Evolutionary conservation across 768 basidiomycete genomes (phyloP).

Genomic region (Mycena metata): DNA sequence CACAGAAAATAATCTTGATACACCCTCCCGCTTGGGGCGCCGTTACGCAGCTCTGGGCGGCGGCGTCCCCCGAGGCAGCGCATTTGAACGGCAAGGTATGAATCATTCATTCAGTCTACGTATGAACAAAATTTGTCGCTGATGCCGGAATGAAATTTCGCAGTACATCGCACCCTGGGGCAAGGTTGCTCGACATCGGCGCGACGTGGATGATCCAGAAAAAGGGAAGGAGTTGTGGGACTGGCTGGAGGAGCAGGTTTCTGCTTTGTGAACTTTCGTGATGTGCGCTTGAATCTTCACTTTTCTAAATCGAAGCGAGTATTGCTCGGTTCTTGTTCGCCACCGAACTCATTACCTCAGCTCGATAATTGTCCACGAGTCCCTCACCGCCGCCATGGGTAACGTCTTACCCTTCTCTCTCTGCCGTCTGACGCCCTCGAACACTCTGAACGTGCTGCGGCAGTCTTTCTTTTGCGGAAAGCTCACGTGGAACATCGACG

Average conservation of each 20-base stretch:
- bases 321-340: no score
- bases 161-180: constrained; percentile 50
- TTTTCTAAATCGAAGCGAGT: no score
- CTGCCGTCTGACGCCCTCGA: constrained; percentile 23
- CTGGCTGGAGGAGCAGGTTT: constrained; percentile 50
- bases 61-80: constrained; percentile 52
- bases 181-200: constrained; percentile 39
- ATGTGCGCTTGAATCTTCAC: no score
- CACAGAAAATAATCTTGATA: constrained; percentile 42
- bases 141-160: no score
- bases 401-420: constrained; percentile 25
- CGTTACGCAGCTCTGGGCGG: constrained; percentile 60
- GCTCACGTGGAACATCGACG: constrained; percentile 30
- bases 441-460: constrained; percentile 19
- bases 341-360: no score
- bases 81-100: constrained; percentile 59
- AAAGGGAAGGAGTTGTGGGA: constrained; percentile 47
- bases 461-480: constrained; percentile 35
- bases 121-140: no score
- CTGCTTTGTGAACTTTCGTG: background rate
- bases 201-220: constrained; percentile 44
- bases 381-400: no score
- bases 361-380: no score
- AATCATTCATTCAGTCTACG: constrained; percentile 10
- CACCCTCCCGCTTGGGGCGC: constrained; percentile 53